phyloP scores from a whole-genome alignment of 1,284 basidiomycete species.

The Hypsizygus ulmarius region DNA sequence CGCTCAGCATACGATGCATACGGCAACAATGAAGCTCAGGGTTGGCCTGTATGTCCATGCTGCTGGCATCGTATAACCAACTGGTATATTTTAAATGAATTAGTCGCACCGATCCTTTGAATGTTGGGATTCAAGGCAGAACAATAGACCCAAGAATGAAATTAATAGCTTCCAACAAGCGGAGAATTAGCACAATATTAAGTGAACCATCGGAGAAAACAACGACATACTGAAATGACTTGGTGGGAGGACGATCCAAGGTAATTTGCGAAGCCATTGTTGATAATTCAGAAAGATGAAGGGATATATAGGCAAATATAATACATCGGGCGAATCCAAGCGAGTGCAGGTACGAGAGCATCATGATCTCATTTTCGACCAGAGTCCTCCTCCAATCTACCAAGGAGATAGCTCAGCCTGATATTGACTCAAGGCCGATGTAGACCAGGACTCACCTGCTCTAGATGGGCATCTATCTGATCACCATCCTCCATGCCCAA shows the following conservation, averaged over 20 bases:
- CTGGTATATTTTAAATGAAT: too few relatives aligned
- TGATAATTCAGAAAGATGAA: not conserved
- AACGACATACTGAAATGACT: too few relatives aligned
- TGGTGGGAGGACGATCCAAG: not conserved
- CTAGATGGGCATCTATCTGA: conserved; percentile 52
- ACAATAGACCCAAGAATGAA: too few relatives aligned
- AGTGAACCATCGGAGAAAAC: too few relatives aligned
- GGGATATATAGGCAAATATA: conserved; percentile 10
- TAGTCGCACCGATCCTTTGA: not conserved
- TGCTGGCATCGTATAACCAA: too few relatives aligned
- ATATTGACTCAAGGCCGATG: not conserved
- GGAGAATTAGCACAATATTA: too few relatives aligned
- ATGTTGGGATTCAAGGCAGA: too few relatives aligned
- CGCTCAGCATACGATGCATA: too few relatives aligned
- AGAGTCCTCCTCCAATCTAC: conserved; percentile 18
- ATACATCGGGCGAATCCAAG: conserved; percentile 7
- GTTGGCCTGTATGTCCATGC: too few relatives aligned
- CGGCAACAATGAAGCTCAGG: too few relatives aligned
- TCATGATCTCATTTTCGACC: conserved; percentile 7
- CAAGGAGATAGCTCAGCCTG: not conserved
- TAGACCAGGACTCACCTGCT: conserved; percentile 39
- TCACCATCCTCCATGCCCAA: conserved; percentile 57
- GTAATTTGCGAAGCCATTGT: not conserved
- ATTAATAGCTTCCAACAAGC: too few relatives aligned
- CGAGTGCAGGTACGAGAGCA: not conserved